Base-by-base conservation (phyloP, 768 basidiomycete species). In the Suillus lakei region DNA sequence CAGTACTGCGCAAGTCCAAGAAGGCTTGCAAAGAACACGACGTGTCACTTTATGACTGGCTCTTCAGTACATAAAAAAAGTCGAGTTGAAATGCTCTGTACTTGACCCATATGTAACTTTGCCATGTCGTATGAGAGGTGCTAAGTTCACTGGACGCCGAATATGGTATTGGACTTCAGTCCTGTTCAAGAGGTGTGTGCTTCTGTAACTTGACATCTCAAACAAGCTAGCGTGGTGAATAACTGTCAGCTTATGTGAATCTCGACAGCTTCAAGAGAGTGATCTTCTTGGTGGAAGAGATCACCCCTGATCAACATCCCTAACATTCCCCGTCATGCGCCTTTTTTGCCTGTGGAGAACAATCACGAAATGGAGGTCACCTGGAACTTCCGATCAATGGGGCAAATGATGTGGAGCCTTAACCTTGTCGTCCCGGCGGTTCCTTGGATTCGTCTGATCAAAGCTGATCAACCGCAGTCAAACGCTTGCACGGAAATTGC, bases 341-440 rank as follows among this genome's bases (percentile, higher is more conserved):
- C 23, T 18, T 59, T 59, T 59, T 59, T 41, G 58, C 58, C 58
- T 59, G 58, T 59, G 58, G 58, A 39, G 39, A 59, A 30, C 18
- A 26, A 59, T 59, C 38, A 28, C 56, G 56, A 59, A 39, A 59
- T 39, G 5, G 0, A 41, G 21, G 39, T 59, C 58, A 59, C 38
- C 26, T 28, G 38, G 26, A 59, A 59, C 5, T 56, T 56, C 23
- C 26, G 39, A 59, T 21, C 38, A 26, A 18, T 28, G 58, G 38
- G 58, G 38, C 0, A 41, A 38, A 58, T 26, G 18, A 59, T 59
- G 58, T 39, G 58, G 58, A 28, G 18, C 58, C 38, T 39, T 21
- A 58, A 58, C 26, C 26, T 39, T 59, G 38, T 59, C n/a, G 16
- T 9, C 39, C 38, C 10, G 18, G 26, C 10, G 39, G n/a, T 41